These are phyloP conservation scores for Rhododendron mucronatum DNA, from an alignment of 148 eudicot genomes.

Conservation along the genomic window DNA sequence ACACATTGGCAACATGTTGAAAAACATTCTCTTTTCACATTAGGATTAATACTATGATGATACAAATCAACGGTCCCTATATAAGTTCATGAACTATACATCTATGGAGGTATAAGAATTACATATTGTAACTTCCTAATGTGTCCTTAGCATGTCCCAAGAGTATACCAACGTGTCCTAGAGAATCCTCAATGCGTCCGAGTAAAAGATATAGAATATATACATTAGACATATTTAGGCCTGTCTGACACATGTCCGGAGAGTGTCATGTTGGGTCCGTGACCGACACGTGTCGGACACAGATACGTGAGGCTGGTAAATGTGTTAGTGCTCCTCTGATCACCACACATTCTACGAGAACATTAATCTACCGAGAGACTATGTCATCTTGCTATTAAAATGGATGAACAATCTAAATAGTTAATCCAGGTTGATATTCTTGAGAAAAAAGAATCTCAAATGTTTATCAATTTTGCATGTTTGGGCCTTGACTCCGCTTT, in stretches of 20 bases:
- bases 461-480: neutral
- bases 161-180: neutral
- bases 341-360: neutral
- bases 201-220: neutral
- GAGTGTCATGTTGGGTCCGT: neutral
- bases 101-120: neutral
- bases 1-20: neutral
- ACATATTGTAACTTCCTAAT: neutral
- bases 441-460: neutral
- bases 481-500: too few species aligned
- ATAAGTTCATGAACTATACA: neutral
- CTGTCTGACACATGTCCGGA: too few species aligned
- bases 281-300: neutral
- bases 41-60: neutral
- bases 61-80: neutral
- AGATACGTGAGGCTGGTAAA: neutral
- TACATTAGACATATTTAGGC: too few species aligned
- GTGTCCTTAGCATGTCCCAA: neutral
- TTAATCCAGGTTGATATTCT: neutral
- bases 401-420: neutral
- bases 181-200: neutral
- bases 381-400: neutral
- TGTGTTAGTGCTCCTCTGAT: neutral
- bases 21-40: neutral
- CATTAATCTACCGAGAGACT: neutral